Conservation (phyloP, 2,329 filamentous ascomycete genomes). For the Aspergillus sp. region DNA sequence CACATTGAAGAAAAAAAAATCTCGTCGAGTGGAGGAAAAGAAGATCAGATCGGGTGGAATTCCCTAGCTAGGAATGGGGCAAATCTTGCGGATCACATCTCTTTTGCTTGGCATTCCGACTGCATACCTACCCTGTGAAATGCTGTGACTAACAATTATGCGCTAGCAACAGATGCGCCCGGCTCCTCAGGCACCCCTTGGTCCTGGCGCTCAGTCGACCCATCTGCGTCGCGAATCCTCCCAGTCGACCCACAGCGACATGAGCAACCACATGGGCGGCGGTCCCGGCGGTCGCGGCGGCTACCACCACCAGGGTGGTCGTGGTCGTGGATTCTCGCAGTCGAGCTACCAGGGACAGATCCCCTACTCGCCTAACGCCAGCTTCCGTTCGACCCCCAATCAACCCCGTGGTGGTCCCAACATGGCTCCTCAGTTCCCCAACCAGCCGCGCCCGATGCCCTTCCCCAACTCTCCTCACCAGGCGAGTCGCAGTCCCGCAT, state of each 20-base stretch:
- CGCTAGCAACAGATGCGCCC: conserved; percentile 63
- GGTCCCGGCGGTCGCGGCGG: conserved; percentile 58
- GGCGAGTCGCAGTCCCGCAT: conserved; percentile 64
- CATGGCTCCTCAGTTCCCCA: conserved; percentile 55
- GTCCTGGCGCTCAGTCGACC: conserved; percentile 65
- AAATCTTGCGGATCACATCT: conserved; percentile 6
- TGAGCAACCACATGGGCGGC: conserved; percentile 59
- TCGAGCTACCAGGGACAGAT: conserved; percentile 55
- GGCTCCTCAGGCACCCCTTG: conserved; percentile 62
- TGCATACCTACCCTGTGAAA: conserved; percentile 10
- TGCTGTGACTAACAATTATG: conserved; percentile 23
- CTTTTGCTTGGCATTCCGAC: conserved; percentile 19
- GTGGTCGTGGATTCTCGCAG: conserved; percentile 60
- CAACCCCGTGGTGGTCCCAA: conserved; percentile 53
- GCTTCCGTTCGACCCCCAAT: conserved; percentile 54
- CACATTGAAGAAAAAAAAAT: background rate
- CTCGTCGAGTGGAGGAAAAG: background rate
- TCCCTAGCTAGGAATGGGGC: background rate
- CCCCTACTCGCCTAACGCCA: conserved; percentile 57
- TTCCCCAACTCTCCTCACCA: conserved; percentile 68
- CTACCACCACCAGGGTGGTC: conserved; percentile 55
- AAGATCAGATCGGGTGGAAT: background rate
- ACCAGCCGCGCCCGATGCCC: conserved; percentile 47
- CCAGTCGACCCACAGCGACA: conserved; percentile 76
- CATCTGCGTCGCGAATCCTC: conserved; percentile 86